A percentile compares a stretch with the other conserved stretches of the same genome.
Conservation (phyloP, 2,329 filamentous ascomycete species). For the Penicillium sp. region DNA sequence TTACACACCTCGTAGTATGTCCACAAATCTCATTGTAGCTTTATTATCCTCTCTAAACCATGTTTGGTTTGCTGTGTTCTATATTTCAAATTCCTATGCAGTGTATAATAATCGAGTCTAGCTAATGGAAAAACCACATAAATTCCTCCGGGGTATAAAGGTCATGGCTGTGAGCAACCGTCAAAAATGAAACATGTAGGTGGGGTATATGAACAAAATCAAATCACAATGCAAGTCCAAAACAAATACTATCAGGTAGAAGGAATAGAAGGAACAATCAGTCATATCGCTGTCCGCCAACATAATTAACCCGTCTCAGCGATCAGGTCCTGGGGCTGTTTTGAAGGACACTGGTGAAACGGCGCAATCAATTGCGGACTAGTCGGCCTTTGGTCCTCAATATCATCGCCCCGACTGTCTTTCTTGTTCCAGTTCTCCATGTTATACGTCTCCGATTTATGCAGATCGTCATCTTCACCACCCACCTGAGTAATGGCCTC, state of each 20-base stretch:
- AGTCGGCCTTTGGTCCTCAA: conserved; percentile 5
- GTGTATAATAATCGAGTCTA: neutral
- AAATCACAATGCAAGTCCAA: neutral
- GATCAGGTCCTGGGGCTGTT: neutral
- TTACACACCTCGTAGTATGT: neutral
- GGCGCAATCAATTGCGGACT: conserved; percentile 1
- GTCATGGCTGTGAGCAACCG: neutral
- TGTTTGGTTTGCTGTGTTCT: neutral
- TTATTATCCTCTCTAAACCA: neutral
- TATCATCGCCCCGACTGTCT: neutral
- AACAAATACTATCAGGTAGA: neutral
- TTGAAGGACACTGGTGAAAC: neutral
- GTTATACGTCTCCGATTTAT: conserved; percentile 9
- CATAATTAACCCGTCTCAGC: neutral
- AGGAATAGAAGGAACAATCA: neutral
- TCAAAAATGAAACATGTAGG: neutral
- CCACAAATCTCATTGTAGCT: neutral
- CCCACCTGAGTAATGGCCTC: conserved; percentile 19
- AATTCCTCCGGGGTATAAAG: neutral
- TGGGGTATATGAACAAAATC: neutral
- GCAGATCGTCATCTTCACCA: conserved; percentile 7
- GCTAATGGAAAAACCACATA: neutral
- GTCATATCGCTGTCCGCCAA: neutral
- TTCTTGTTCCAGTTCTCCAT: conserved; percentile 14
- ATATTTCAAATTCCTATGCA: neutral